Evolutionary conservation across 768 basidiomycete species (phyloP).

Genomic region (Rhodotorula toruloides): DNA sequence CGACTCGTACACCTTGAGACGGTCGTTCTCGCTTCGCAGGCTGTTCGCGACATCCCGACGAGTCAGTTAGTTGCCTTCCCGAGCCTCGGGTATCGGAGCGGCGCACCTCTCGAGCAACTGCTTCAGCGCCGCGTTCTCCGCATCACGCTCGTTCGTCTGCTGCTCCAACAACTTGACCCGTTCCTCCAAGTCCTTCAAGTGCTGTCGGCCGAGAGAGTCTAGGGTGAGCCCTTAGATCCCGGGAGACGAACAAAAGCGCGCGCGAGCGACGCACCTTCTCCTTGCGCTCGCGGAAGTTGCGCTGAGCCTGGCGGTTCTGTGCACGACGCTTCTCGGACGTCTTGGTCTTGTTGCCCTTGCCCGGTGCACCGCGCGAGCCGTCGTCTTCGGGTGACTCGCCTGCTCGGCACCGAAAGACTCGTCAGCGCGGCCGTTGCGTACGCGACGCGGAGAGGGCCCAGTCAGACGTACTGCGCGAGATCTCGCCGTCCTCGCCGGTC

Average conservation of each 20-base stretch:
- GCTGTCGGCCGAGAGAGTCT: slow-evolving; percentile 51
- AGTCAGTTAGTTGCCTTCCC: background rate
- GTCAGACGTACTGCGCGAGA: slow-evolving; percentile 23
- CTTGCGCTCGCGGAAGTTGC: slow-evolving; percentile 93
- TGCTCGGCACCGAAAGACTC: background rate
- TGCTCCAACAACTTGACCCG: slow-evolving; percentile 30
- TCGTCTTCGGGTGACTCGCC: slow-evolving; percentile 28
- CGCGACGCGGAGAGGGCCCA: background rate
- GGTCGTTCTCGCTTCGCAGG: slow-evolving; percentile 33
- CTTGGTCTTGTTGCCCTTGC: slow-evolving; percentile 30
- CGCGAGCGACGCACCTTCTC: slow-evolving; percentile 52
- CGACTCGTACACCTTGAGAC: slow-evolving; percentile 34
- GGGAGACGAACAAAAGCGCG: background rate
- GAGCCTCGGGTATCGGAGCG: background rate
- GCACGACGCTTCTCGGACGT: slow-evolving; percentile 68
- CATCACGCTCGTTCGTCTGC: slow-evolving; percentile 2
- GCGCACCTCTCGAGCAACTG: slow-evolving; percentile 30
- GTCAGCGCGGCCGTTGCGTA: too few relatives aligned
- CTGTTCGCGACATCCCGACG: background rate
- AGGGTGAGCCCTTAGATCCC: background rate
- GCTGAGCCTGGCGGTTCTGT: slow-evolving; percentile 93
- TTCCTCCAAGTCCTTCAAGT: slow-evolving; percentile 59
- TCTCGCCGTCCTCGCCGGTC: slow-evolving; percentile 19
- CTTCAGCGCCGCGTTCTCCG: slow-evolving; percentile 37
- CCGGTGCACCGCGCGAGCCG: background rate